phyloP scores from a whole-genome alignment of 2,329 filamentous ascomycete genomes.

The Aspergillus sp. region DNA sequence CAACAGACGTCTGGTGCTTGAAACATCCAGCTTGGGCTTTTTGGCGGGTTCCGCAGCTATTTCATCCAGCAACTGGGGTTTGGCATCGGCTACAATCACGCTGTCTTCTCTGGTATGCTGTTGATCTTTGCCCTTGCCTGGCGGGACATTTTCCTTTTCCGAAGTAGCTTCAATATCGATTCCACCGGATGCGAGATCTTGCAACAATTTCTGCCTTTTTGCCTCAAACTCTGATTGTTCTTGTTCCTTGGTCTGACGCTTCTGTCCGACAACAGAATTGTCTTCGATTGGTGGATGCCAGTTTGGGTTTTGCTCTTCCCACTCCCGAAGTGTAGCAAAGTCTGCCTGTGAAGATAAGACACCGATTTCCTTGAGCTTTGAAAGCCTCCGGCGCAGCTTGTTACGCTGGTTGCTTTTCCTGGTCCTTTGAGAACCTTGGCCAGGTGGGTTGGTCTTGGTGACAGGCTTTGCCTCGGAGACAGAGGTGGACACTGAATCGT shows the following conservation, averaged over 20 bases:
- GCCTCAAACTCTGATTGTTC: conserved; percentile 46
- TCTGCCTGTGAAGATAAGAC: conserved; percentile 48
- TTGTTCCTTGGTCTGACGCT: conserved; percentile 10
- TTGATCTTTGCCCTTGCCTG: conserved; percentile 8
- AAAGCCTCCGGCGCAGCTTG: conserved; percentile 46
- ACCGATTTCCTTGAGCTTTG: conserved; percentile 50
- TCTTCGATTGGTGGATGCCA: conserved; percentile 11
- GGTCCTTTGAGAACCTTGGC: conserved; percentile 48
- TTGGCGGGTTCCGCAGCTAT: conserved; percentile 15
- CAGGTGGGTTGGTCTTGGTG: conserved; percentile 35
- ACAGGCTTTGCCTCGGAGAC: conserved; percentile 16
- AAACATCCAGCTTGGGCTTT: conserved; percentile 50
- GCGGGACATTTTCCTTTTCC: conserved; percentile 27
- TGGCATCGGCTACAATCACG: conserved; percentile 3
- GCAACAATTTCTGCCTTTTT: conserved; percentile 48
- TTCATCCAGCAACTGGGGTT: neutral
- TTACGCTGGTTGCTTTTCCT: conserved; percentile 53
- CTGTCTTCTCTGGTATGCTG: conserved; percentile 8
- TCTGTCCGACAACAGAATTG: conserved; percentile 15
- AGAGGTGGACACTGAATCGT: conserved; percentile 3
- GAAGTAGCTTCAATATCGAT: conserved; percentile 40
- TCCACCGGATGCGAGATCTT: conserved; percentile 49
- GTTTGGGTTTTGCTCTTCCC: conserved; percentile 24
- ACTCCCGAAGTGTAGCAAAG: conserved; percentile 43
- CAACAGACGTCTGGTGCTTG: conserved; percentile 62